Percentiles rank a stretch among this genome's conserved stretches.
Evolutionary conservation across 2,329 filamentous ascomycete species (phyloP).

Genomic region (Aaosphaeria arxii): DNA sequence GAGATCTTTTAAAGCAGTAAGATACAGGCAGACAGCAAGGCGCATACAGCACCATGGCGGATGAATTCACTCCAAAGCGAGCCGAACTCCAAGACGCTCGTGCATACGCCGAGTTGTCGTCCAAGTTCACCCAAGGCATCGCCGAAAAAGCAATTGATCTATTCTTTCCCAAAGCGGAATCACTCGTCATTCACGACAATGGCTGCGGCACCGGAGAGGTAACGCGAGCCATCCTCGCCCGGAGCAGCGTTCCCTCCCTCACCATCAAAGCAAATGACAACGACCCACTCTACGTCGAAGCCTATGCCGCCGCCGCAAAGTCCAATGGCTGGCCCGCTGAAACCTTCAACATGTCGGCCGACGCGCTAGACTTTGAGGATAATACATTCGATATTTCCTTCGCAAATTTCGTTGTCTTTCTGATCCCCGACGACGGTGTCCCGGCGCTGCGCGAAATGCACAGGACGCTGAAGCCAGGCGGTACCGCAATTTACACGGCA

Average conservation of each 20-base stretch:
- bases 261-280: no score
- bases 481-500: constrained; percentile 4
- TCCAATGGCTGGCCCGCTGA: constrained; percentile 5
- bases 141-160: no score
- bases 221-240: constrained; percentile 3
- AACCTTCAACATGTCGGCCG: constrained; percentile 5
- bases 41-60: no score
- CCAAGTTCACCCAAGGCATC: no score
- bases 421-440: constrained; percentile 9
- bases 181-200: constrained; percentile 4
- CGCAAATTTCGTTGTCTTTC: constrained; percentile 6
- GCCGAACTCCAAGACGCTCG: no score
- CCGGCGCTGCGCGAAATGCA: constrained; percentile 9
- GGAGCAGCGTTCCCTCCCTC: no score
- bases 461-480: constrained; percentile 13
- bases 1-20: no score
- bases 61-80: no score
- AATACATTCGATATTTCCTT: constrained; percentile 7
- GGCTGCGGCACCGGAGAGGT: constrained; percentile 10
- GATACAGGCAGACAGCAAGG: no score
- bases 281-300: background rate
- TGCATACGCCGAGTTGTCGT: no score
- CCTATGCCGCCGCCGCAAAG: background rate
- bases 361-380: constrained; percentile 3
- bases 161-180: no score